Evolutionary conservation across 2,329 filamentous ascomycete genomes (phyloP), one percentile per base, ranked within the genome.

Genomic region (Claviceps cyperi): DNA sequence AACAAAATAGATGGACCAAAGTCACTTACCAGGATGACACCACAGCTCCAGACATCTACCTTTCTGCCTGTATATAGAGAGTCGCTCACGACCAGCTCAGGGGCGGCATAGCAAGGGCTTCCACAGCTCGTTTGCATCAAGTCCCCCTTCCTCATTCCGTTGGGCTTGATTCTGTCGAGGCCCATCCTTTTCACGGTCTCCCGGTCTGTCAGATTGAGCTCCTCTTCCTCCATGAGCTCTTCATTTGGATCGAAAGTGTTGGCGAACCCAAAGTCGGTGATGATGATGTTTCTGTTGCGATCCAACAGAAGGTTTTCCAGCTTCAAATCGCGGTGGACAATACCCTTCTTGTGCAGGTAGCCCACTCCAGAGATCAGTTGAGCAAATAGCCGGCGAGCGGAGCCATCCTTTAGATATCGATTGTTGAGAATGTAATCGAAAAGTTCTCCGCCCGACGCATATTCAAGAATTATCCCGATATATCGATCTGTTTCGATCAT

Each of bases 111-210:
- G 63, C 92, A 98, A 7, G 92, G 92, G 66, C 91, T 97, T 56
- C 92, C 92, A 65, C 92, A 98, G 65, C 92, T 97, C 11, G 92
- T 98, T 69, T 96, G 91, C 92, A 98, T 98, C 61, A 98, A 71
- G 69, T 98, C 92, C 38, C 92, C 92, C 60, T 89, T 81, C 53
- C 91, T 78, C 60, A 81, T 75, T 14, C 88, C 89, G 56, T 86
- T 85, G 13, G 78, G 65, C 59, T 86, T 82, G 39, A 86, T 68
- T 59, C 81, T 84, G 65, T 97, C 91, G 46, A 97, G 73, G n/a
- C 87, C 86, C 70, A 85, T 76, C 48, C 83, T 77, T 70, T 91
- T 91, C 54, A 97, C 84, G 62, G 83, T 92, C 17, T 96, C 90
- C 56, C 87, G 85, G 62, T 95, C 91, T 24, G 80, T 78, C 21